Conservation (phyloP, 176 grass and related monocot genomes). For the Phragmites australis region DNA sequence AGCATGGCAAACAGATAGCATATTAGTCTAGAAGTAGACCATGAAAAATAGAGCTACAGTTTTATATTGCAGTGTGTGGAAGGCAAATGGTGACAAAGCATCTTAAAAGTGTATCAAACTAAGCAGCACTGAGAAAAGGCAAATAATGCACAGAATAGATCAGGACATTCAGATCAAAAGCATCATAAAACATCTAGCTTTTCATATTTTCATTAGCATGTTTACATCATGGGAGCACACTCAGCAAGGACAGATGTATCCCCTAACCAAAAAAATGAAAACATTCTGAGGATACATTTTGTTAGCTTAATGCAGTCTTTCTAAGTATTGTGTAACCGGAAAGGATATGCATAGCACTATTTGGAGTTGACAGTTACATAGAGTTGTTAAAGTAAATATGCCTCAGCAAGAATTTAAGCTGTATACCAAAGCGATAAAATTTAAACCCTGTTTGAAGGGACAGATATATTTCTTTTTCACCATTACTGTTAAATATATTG, state of each 20-base stretch:
- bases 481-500: background rate
- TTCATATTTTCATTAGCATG: background rate
- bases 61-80: background rate
- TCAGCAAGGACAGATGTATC: background rate
- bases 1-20: background rate
- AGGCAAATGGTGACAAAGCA: slow-evolving; percentile 25
- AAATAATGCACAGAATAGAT: background rate
- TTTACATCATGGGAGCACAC: background rate
- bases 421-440: background rate
- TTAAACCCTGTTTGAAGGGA: background rate
- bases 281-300: background rate
- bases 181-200: background rate
- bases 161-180: background rate
- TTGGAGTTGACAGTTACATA: background rate
- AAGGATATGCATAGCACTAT: background rate
- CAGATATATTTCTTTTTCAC: background rate
- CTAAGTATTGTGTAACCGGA: background rate
- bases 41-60: background rate
- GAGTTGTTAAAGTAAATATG: background rate
- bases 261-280: background rate
- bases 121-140: slow-evolving; percentile 6
- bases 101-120: slow-evolving; percentile 19
- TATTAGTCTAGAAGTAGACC: background rate
- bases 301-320: background rate
- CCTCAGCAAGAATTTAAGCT: background rate